Evolutionary conservation across 352 stramenopile genomes (phyloP).

Genomic region (Phytophthora foliorum): DNA sequence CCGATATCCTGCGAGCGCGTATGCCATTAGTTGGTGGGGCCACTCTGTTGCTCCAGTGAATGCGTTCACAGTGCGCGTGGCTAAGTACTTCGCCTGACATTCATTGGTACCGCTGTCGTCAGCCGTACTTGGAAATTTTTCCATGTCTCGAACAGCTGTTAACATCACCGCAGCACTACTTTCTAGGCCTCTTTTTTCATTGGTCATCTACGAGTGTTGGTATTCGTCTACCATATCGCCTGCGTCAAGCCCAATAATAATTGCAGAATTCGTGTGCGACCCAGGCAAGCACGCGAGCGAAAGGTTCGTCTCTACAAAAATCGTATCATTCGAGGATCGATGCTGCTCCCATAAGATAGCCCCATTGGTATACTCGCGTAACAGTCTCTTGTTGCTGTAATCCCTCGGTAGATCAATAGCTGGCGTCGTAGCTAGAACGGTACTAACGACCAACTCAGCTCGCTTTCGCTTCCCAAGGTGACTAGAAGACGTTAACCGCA

Average conservation of each 20-base stretch:
- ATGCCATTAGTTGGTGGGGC: constrained; percentile 17
- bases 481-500: not conserved
- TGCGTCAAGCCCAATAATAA: constrained; percentile 11
- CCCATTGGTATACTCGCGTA: not conserved
- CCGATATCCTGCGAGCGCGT: constrained; percentile 5
- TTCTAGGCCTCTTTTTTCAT: constrained; percentile 7
- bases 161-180: constrained; percentile 7
- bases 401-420: too few species aligned
- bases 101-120: constrained; percentile 6
- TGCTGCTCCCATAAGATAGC: constrained; percentile 10
- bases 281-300: not conserved
- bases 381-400: too few species aligned
- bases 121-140: constrained; percentile 8
- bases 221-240: constrained; percentile 14
- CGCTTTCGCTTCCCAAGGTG: not conserved
- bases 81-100: constrained; percentile 8
- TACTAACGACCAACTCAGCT: not conserved
- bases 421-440: too few species aligned
- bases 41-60: constrained; percentile 17
- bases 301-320: constrained; percentile 19
- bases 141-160: constrained; percentile 1
- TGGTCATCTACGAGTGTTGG: constrained; percentile 11
- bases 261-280: constrained; percentile 6
- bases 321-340: not conserved
- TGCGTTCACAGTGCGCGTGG: constrained; percentile 17